A percentile compares a stretch with the other conserved stretches of the same genome.
These are phyloP conservation scores for Metroxylon sagu DNA, from an alignment of 176 grass and related monocot species.

Conservation along the genomic window DNA sequence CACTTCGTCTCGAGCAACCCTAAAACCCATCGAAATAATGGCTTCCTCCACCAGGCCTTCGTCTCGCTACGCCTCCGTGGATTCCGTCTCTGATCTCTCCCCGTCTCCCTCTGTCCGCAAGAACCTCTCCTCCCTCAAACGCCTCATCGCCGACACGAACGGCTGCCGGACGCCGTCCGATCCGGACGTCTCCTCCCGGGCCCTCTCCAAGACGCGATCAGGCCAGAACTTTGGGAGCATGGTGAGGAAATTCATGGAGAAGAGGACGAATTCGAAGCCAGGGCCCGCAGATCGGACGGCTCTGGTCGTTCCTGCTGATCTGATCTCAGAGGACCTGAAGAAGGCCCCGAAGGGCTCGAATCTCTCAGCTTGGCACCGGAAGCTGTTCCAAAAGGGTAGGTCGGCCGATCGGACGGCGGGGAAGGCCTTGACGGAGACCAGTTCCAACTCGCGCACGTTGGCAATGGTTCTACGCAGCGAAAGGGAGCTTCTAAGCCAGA, in stretches of 20 bases:
- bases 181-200: conserved; percentile 8
- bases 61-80: conserved; percentile 45
- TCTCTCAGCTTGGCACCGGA: conserved; percentile 53
- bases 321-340: not conserved
- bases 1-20: too few relatives aligned
- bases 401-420: conserved; percentile 16
- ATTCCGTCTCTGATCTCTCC: conserved; percentile 27
- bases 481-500: conserved; percentile 78
- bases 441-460: conserved; percentile 68
- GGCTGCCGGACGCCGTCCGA: not conserved
- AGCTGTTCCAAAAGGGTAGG: conserved; percentile 64
- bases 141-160: conserved; percentile 13
- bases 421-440: conserved; percentile 67
- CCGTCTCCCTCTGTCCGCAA: conserved; percentile 23
- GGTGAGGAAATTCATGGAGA: conserved; percentile 55
- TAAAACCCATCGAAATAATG: not conserved
- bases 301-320: conserved; percentile 22
- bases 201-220: conserved; percentile 25
- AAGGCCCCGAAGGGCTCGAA: conserved; percentile 28
- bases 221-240: conserved; percentile 61
- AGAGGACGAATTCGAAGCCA: conserved; percentile 49
- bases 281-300: not conserved
- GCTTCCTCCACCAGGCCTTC: conserved; percentile 11
- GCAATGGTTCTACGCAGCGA: conserved; percentile 89
- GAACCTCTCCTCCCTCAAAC: conserved; percentile 26